phyloP scores from a whole-genome alignment of 805 yeast species.

The Lipomyces spencermartinsiae region DNA sequence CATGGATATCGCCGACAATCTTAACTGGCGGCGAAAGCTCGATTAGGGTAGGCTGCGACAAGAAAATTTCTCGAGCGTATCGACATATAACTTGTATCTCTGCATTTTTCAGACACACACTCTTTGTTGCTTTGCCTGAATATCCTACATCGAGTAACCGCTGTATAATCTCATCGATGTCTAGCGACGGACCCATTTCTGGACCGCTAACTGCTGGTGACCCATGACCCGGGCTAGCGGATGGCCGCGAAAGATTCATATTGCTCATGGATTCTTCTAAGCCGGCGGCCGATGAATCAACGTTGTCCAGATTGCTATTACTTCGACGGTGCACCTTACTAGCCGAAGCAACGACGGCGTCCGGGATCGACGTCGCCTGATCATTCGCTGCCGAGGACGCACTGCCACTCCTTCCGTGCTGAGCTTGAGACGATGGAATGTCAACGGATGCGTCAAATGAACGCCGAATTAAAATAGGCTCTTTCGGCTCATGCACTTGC shows the following conservation, averaged over 20 bases:
- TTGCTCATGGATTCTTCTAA: background rate
- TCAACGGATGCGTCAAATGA: slow-evolving; percentile 24
- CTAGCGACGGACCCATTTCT: slow-evolving; percentile 43
- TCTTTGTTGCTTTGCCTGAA: slow-evolving; percentile 89
- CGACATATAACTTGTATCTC: slow-evolving; percentile 89
- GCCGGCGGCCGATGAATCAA: background rate
- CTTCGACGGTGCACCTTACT: background rate
- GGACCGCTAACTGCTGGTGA: slow-evolving; percentile 4
- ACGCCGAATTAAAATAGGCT: slow-evolving; percentile 66
- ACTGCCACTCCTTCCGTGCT: slow-evolving; percentile 2
- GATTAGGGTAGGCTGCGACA: slow-evolving; percentile 86
- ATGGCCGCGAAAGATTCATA: background rate
- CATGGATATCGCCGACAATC: slow-evolving; percentile 94
- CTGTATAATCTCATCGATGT: slow-evolving; percentile 90
- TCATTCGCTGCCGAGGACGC: slow-evolving; percentile 2
- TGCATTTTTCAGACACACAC: slow-evolving; percentile 84
- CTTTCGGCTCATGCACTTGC: slow-evolving; percentile 72
- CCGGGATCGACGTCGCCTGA: background rate
- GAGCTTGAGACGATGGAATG: background rate
- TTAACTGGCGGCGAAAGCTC: slow-evolving; percentile 88
- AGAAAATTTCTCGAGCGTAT: slow-evolving; percentile 84
- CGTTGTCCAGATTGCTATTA: background rate
- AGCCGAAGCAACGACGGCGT: background rate
- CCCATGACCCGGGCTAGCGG: background rate
- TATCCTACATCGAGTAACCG: slow-evolving; percentile 94